These are phyloP conservation scores for Epichloe sibirici DNA, from an alignment of 2,329 filamentous ascomycete genomes.

Conservation along the genomic window DNA sequence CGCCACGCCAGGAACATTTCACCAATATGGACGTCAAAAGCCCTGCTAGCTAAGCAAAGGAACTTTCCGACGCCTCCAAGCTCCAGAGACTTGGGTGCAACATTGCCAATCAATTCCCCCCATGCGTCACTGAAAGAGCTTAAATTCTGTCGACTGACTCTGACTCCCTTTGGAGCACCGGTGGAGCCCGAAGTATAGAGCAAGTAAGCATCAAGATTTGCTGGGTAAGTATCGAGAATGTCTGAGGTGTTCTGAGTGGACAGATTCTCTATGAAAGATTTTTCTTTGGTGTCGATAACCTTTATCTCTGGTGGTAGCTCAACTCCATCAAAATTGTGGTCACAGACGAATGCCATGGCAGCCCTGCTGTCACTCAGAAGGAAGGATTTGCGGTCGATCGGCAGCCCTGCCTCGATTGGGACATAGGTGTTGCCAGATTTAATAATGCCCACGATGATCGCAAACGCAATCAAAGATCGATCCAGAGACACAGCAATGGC, in stretches of 20 bases:
- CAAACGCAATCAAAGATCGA: neutral
- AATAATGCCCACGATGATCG: neutral
- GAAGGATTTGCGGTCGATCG: neutral
- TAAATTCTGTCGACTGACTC: slow-evolving; percentile 46
- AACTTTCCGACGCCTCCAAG: slow-evolving; percentile 15
- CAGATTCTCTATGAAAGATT: neutral
- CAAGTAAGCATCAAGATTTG: slow-evolving; percentile 30
- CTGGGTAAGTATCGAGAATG: neutral
- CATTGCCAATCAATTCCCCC: neutral
- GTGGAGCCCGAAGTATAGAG: slow-evolving; percentile 56
- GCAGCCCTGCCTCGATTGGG: neutral
- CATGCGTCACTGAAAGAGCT: slow-evolving; percentile 8
- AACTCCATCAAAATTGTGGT: neutral
- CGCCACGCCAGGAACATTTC: slow-evolving; percentile 11
- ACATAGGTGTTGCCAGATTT: neutral
- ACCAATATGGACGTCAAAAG: slow-evolving; percentile 15
- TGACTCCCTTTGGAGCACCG: slow-evolving; percentile 53
- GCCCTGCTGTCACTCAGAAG: neutral
- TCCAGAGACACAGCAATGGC: neutral
- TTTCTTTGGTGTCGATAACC: neutral
- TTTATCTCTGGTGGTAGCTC: neutral
- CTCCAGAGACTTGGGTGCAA: neutral
- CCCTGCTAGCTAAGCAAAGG: slow-evolving; percentile 13
- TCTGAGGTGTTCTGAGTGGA: neutral
- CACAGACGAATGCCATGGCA: neutral